A percentile compares a stretch with the other conserved stretches of the same genome.
phyloP scores from a whole-genome alignment of 2,329 filamentous ascomycete species.

The Penicillium sp. region DNA sequence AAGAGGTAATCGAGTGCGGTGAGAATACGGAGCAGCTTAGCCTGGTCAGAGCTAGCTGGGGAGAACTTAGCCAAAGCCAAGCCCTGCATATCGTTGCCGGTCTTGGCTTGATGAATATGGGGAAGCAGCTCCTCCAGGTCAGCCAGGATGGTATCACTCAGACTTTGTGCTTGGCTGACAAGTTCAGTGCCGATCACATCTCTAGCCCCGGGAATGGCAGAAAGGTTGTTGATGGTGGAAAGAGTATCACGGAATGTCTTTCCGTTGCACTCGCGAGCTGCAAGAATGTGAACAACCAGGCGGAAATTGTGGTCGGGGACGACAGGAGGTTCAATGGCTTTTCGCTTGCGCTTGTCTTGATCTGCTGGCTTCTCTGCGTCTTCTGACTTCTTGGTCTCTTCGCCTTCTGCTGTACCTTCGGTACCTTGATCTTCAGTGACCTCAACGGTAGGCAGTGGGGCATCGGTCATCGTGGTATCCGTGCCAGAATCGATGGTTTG shows the following conservation, averaged over 20 bases:
- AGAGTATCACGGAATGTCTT: conserved; percentile 98
- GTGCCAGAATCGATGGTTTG: conserved; percentile 25
- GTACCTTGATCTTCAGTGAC: conserved; percentile 28
- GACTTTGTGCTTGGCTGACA: conserved; percentile 75
- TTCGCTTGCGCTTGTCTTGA: conserved; percentile 56
- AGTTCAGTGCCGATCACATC: conserved; percentile 90
- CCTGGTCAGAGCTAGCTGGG: conserved; percentile 90
- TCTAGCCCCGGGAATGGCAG: conserved; percentile 85
- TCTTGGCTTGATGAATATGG: conserved; percentile 81
- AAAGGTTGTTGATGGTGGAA: conserved; percentile 97
- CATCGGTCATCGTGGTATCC: conserved; percentile 44
- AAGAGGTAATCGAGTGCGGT: conserved; percentile 96
- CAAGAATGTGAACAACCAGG: conserved; percentile 93
- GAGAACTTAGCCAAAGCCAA: conserved; percentile 94
- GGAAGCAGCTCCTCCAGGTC: conserved; percentile 82
- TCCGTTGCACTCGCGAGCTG: conserved; percentile 91
- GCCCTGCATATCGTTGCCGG: conserved; percentile 91
- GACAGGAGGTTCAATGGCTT: conserved; percentile 70
- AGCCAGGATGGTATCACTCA: conserved; percentile 79
- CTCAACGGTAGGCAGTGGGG: conserved; percentile 32
- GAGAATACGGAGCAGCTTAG: conserved; percentile 86
- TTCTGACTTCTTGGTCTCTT: conserved; percentile 25
- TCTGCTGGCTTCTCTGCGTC: conserved; percentile 35
- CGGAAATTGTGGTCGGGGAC: conserved; percentile 87
- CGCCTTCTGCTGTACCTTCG: conserved; percentile 26